Base-by-base conservation (phyloP, 192 early-diverging fungal species). In the Podila epicladia region DNA sequence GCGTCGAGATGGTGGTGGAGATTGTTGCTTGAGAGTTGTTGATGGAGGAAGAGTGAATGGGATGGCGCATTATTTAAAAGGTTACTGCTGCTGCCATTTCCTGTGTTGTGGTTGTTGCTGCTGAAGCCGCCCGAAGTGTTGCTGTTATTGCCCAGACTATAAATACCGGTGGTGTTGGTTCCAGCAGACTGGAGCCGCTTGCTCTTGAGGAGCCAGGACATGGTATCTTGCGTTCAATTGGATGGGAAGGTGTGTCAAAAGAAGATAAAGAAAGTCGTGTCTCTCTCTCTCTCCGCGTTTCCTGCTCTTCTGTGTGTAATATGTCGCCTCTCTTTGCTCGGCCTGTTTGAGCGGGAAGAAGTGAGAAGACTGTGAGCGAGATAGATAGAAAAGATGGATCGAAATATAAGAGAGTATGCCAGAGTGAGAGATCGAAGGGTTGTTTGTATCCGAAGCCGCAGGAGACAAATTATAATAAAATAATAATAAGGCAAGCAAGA, bases 141-240 rank as follows among this genome's bases (percentile, higher is more conserved):
- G 59, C 71, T 79, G 70, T 64, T 79, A 49, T 61, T 79, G 66
- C 76, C 70, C 4, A 67, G 76, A 59, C 76, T 79, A 79, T 79
- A 79, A 79, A 79, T 79, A 79, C 70, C 65, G 64, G 37, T 70
- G 62, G 35, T 57, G 33, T 50, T 72, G 50, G 12, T 62, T 60
- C 75, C 64, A 45, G 69, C 76, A 31, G 76, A 72, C 65, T 79
- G 76, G 65, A 79, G 69, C 65, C 76, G 76, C 64, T 71, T 79
- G 76, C 76, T 79, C 70, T 72, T 79, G 76, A 79, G 76, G 76
- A 79, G 41, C 76, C 76, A 79, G 70, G 76, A 72, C 76, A 79
- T 79, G 59, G 38, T 26, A 62, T 45, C 41, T 45, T 45, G 15
- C 17, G 41, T 45, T 45, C 41, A 45, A 45, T 45, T 45, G 41